Conservation (phyloP, 2,329 filamentous ascomycete species). For the Diaporthe vexans region DNA sequence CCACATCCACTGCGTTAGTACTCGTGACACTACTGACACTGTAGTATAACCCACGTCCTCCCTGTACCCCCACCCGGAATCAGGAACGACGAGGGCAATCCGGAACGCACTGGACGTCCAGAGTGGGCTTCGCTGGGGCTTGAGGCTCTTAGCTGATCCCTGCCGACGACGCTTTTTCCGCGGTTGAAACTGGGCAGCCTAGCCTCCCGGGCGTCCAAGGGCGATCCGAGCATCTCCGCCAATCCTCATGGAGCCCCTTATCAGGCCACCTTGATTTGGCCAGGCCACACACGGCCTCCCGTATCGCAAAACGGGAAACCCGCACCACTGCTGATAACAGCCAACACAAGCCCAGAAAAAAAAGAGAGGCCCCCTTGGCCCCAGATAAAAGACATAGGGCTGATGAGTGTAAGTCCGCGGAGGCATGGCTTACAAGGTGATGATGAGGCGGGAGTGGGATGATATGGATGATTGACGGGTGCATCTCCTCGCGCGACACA, state of each 20-base stretch:
- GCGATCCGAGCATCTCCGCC: conserved; percentile 33
- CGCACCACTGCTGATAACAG: conserved; percentile 18
- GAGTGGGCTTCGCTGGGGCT: conserved; percentile 4
- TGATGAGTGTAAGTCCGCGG: conserved; percentile 21
- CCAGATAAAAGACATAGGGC: neutral
- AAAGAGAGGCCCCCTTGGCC: neutral
- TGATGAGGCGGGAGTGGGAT: conserved; percentile 15
- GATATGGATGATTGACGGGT: neutral
- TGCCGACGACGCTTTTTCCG: conserved; percentile 5
- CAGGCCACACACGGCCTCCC: neutral
- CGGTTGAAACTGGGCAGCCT: conserved; percentile 7
- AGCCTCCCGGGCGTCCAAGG: neutral
- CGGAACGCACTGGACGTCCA: neutral
- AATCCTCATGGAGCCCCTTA: conserved; percentile 29
- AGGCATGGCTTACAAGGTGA: neutral
- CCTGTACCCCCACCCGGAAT: conserved; percentile 15
- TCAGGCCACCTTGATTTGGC: conserved; percentile 32
- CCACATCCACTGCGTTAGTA: no score
- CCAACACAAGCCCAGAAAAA: no score
- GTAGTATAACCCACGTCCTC: neutral
- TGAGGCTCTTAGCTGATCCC: conserved; percentile 23
- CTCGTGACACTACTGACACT: neutral
- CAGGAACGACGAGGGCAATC: conserved; percentile 8
- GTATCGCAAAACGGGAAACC: neutral
- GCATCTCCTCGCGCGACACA: conserved; percentile 30